These are phyloP conservation scores for Fagus crenata DNA, from an alignment of 306 rosid species.

Conservation along the genomic window DNA sequence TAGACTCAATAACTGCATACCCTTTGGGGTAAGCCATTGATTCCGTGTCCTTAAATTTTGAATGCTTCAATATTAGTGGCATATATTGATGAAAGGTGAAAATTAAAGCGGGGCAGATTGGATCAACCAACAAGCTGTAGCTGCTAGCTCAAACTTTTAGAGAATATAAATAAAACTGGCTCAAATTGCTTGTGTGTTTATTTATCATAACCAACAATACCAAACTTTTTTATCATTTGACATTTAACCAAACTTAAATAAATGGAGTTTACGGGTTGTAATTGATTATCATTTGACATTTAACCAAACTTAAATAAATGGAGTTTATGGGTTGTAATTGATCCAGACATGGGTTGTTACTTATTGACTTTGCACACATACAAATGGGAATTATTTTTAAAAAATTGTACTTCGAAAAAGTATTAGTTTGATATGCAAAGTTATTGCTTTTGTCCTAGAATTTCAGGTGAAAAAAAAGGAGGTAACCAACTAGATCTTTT, in stretches of 20 bases:
- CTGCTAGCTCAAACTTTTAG: background rate
- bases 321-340: background rate
- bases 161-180: no score
- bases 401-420: no score
- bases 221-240: background rate
- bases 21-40: background rate
- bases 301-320: background rate
- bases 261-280: background rate
- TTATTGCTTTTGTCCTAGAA: no score
- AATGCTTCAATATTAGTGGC: no score
- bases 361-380: background rate
- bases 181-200: no score
- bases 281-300: background rate
- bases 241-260: no score
- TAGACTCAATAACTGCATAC: background rate
- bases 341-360: background rate
- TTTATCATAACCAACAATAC: background rate
- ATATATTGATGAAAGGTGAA: background rate
- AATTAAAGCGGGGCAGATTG: slow-evolving; percentile 3
- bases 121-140: background rate
- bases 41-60: no score
- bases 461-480: no score
- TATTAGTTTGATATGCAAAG: no score
- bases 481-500: no score
- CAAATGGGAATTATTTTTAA: background rate